phyloP scores from a whole-genome alignment of 1,284 basidiomycete species.

The Boletus calvinii region DNA sequence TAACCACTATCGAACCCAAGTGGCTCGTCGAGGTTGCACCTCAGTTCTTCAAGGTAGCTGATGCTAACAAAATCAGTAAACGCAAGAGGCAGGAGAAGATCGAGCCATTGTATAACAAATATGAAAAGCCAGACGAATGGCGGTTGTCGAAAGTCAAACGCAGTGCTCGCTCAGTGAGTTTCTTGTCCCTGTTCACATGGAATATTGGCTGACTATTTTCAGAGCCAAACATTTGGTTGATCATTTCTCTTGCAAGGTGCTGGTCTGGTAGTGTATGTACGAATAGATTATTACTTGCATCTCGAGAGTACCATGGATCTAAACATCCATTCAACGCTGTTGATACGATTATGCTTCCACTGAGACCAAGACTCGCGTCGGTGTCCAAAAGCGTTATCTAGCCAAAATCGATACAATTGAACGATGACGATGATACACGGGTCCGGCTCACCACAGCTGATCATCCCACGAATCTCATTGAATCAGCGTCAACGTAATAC shows the following conservation, averaged over 20 bases:
- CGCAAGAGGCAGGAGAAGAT: conserved; percentile 98
- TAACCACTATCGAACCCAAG: conserved; percentile 95
- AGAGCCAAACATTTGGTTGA: conserved; percentile 82
- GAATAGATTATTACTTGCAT: conserved; percentile 13
- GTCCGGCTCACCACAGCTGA: neutral
- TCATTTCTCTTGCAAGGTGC: neutral
- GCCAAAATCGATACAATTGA: neutral
- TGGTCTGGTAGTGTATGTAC: conserved; percentile 16
- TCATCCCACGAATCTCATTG: conserved; percentile 71
- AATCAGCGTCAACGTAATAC: conserved; percentile 75
- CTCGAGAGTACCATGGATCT: neutral
- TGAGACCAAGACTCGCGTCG: neutral
- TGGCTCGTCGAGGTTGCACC: conserved; percentile 99
- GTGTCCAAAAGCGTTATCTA: neutral
- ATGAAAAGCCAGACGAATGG: conserved; percentile 91
- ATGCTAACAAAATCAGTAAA: conserved; percentile 95
- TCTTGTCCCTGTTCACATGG: conserved; percentile 1
- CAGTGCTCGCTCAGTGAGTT: conserved; percentile 76
- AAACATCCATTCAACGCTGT: neutral
- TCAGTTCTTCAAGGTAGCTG: conserved; percentile 96
- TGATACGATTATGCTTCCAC: neutral
- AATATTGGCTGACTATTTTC: conserved; percentile 20
- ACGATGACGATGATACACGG: neutral
- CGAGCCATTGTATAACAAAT: conserved; percentile 88
- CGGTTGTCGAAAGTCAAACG: conserved; percentile 85